A percentile compares a stretch with the other conserved stretches of the same genome.
Evolutionary conservation across 208 protist species (phyloP).

Genomic region (Trichomonas gallinae): DNA sequence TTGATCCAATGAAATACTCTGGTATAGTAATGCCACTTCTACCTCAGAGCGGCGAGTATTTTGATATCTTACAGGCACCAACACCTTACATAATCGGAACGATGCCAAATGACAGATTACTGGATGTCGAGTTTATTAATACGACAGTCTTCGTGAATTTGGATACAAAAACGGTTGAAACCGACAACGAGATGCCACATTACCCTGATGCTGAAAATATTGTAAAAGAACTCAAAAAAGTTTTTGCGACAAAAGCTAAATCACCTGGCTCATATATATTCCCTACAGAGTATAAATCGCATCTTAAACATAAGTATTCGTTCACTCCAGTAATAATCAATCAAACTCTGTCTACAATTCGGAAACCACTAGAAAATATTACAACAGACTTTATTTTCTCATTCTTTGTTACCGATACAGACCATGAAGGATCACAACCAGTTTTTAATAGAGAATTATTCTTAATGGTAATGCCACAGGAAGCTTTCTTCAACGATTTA

Average conservation of each 20-base stretch:
- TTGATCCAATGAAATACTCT: neutral
- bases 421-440: neutral
- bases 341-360: neutral
- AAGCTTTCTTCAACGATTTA: neutral
- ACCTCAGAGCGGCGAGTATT: neutral
- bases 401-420: neutral
- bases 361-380: neutral
- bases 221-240: neutral
- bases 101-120: neutral
- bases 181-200: neutral
- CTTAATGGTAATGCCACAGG: neutral
- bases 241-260: neutral
- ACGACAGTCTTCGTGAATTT: neutral
- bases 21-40: neutral
- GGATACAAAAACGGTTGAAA: neutral
- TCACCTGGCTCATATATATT: neutral
- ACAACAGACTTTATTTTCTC: neutral
- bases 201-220: neutral
- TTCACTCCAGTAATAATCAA: neutral
- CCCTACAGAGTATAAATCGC: neutral
- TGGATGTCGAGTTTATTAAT: neutral
- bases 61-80: neutral
- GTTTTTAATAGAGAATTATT: neutral
- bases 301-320: neutral
- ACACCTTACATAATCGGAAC: neutral